These are phyloP conservation scores for Viola odorata DNA, from an alignment of 345 rosid genomes.

Conservation along the genomic window DNA sequence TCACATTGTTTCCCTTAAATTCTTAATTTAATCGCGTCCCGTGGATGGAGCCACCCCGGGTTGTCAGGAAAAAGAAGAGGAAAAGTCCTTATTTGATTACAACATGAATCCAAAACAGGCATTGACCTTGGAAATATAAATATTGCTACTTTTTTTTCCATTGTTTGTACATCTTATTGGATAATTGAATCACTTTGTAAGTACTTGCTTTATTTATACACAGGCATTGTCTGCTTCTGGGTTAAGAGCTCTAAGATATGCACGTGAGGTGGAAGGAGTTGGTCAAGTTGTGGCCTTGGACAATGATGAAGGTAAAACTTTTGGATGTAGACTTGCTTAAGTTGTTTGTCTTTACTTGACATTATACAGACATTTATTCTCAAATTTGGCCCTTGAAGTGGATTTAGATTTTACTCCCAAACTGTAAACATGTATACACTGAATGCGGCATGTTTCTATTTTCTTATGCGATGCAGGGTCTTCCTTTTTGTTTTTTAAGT, in stretches of 20 bases:
- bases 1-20: no score
- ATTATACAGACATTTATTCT: not conserved
- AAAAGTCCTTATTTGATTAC: no score
- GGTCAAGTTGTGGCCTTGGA: constrained; percentile 94
- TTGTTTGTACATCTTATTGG: not conserved
- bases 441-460: not conserved
- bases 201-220: constrained; percentile 13
- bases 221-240: constrained; percentile 99
- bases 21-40: no score
- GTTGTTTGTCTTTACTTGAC: not conserved
- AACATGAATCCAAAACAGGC: no score
- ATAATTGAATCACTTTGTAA: constrained; percentile 3
- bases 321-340: constrained; percentile 4
- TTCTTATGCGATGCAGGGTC: not conserved
- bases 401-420: not conserved
- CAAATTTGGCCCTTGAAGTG: not conserved
- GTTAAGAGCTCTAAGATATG: constrained; percentile 89
- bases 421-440: not conserved
- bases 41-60: no score
- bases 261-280: constrained; percentile 84
- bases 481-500: not conserved
- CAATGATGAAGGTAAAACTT: constrained; percentile 71
- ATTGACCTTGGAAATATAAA: no score
- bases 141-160: no score
- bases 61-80: no score